A percentile compares a stretch with the other conserved stretches of the same genome.
Conservation (phyloP, 345 rosid genomes). For the Excoecaria agallocha region DNA sequence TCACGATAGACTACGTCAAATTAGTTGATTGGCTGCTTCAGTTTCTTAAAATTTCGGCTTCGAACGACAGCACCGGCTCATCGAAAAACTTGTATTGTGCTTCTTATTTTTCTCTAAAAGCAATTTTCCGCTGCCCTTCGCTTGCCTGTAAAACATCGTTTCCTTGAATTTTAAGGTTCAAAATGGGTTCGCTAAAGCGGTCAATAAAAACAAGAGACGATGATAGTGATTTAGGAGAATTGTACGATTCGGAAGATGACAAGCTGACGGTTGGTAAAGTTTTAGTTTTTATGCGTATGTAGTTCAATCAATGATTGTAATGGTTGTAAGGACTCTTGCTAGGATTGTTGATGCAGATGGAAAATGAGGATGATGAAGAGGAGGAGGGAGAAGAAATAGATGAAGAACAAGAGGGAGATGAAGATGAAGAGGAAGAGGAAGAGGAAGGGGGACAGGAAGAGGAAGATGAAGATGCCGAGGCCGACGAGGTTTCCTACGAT, state of each 20-base stretch:
- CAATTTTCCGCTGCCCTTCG: no score
- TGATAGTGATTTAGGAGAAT: not conserved
- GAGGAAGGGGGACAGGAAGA: not conserved
- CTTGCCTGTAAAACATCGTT: no score
- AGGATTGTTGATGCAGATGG: constrained; percentile 2
- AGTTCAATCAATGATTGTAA: not conserved
- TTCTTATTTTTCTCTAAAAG: no score
- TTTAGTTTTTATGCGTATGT: not conserved
- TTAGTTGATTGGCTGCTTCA: no score
- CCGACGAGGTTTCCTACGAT: constrained; percentile 2
- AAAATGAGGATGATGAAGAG: not conserved
- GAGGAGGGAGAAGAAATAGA: not conserved
- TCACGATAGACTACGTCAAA: no score
- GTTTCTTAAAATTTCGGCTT: no score
- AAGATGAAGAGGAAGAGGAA: not conserved
- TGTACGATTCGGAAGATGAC: not conserved
- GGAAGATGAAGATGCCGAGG: constrained; percentile 4
- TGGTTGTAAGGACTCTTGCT: not conserved
- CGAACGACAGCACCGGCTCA: no score
- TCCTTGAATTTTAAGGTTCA: not conserved
- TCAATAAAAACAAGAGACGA: not conserved
- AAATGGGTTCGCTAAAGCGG: not conserved
- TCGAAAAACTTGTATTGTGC: no score
- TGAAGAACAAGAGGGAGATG: no score
- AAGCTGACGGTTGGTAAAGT: not conserved